A percentile compares a stretch with the other conserved stretches of the same genome.
phyloP scores from a whole-genome alignment of 345 rosid genomes.

The Kernera saxatilis region DNA sequence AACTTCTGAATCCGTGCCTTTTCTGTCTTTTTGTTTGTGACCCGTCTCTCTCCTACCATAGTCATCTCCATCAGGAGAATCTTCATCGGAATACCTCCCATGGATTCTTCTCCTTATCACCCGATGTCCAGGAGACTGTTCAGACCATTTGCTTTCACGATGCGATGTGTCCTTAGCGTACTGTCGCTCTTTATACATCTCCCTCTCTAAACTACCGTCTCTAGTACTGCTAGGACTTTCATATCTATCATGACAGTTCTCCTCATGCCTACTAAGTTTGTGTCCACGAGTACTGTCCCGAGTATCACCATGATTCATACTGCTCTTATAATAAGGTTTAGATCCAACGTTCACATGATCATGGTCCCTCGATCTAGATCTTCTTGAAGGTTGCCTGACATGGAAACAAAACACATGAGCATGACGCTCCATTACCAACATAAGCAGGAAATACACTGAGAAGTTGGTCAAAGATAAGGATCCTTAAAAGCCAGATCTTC shows the following conservation, averaged over 20 bases:
- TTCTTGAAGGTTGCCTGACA: conserved; percentile 43
- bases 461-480: background rate
- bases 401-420: conserved; percentile 16
- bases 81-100: conserved; percentile 30
- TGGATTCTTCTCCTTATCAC: conserved; percentile 6
- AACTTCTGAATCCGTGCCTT: conserved; percentile 14
- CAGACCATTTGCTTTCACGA: conserved; percentile 27
- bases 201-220: conserved; percentile 34
- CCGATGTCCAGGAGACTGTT: conserved; percentile 24
- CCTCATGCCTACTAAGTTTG: conserved; percentile 8
- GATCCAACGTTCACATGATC: conserved; percentile 15
- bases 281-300: conserved; percentile 8
- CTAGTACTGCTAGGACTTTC: conserved; percentile 31
- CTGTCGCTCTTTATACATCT: conserved; percentile 20
- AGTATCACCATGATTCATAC: conserved; percentile 18
- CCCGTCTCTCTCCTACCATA: background rate
- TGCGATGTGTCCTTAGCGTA: conserved; percentile 17
- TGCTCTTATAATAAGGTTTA: conserved; percentile 27
- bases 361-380: conserved; percentile 46
- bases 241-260: conserved; percentile 20
- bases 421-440: background rate
- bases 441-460: background rate
- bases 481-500: background rate
- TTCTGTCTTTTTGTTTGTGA: background rate
- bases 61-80: conserved; percentile 22